Evolutionary conservation across 2,329 filamentous ascomycete genomes (phyloP).

Genomic region (Sclerotiophoma versabilis): DNA sequence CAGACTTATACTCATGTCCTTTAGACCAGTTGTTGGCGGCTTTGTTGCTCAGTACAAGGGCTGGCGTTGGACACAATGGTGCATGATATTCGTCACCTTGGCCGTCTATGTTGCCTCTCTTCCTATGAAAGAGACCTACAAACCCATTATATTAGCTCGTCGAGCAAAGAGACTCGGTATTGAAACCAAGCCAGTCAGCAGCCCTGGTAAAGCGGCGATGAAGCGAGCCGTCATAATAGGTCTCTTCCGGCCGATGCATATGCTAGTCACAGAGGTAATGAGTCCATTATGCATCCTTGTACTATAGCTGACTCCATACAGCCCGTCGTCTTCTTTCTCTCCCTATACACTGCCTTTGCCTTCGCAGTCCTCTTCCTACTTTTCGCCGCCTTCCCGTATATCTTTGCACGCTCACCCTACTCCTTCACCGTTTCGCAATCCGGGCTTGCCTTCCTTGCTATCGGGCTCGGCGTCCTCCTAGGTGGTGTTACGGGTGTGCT

Average conservation of each 20-base stretch:
- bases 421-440: conserved; percentile 36
- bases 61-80: conserved; percentile 56
- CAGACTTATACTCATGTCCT: background rate
- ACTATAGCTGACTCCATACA: conserved; percentile 16
- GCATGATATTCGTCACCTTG: conserved; percentile 51
- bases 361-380: conserved; percentile 47
- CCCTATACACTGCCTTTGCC: conserved; percentile 45
- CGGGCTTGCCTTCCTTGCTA: conserved; percentile 45
- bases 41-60: conserved; percentile 56
- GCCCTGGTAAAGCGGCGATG: conserved; percentile 14
- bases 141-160: conserved; percentile 55
- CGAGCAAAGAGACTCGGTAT: conserved; percentile 45
- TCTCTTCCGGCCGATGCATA: conserved; percentile 61
- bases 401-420: conserved; percentile 44
- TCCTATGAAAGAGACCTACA: conserved; percentile 63
- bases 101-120: conserved; percentile 49
- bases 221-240: conserved; percentile 48
- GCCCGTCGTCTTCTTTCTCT: conserved; percentile 46
- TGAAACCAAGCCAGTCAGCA: conserved; percentile 16
- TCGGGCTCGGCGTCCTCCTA: conserved; percentile 42
- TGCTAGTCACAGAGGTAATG: conserved; percentile 42
- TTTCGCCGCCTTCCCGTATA: conserved; percentile 45
- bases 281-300: background rate
- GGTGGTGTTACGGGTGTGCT: conserved; percentile 40
- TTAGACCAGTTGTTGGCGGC: conserved; percentile 53